Evolutionary conservation across 768 basidiomycete species (phyloP).

Genomic region (Pulveroboletus frians): DNA sequence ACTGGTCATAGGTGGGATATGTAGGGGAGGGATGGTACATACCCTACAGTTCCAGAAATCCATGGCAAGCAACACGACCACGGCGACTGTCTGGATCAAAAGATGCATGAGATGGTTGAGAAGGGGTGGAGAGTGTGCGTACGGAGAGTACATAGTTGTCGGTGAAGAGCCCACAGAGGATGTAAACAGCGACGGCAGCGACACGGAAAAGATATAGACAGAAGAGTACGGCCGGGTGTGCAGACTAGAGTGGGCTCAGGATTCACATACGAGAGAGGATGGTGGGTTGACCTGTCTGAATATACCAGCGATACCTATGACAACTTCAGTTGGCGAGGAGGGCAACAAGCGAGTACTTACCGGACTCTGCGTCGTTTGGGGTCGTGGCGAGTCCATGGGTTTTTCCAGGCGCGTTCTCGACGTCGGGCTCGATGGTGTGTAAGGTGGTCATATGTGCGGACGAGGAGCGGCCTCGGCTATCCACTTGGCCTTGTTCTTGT

Average conservation of each 20-base stretch:
- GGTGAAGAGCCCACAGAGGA: constrained; percentile 89
- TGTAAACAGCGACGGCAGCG: constrained; percentile 85
- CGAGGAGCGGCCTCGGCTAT: neutral
- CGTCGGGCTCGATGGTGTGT: constrained; percentile 86
- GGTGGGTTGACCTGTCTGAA: constrained; percentile 57
- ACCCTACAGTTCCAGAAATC: constrained; percentile 99
- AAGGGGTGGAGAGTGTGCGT: constrained; percentile 25
- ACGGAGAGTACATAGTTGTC: constrained; percentile 92
- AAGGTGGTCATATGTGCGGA: constrained; percentile 49
- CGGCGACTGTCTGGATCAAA: constrained; percentile 65
- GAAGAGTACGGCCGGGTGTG: constrained; percentile 79
- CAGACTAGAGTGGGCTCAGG: constrained; percentile 47
- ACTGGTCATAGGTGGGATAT: constrained; percentile 1
- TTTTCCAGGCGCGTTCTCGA: constrained; percentile 29
- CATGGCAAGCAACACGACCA: constrained; percentile 90
- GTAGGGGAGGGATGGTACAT: constrained; percentile 16
- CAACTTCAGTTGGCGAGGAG: constrained; percentile 3
- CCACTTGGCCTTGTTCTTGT: constrained; percentile 4
- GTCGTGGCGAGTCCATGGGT: constrained; percentile 45
- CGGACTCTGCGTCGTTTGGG: constrained; percentile 70
- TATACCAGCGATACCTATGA: constrained; percentile 64
- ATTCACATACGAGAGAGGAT: constrained; percentile 1
- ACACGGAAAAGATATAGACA: constrained; percentile 86
- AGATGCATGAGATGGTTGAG: neutral
- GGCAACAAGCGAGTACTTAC: constrained; percentile 30